These are phyloP conservation scores for Oligophagozyma castellii DNA, from an alignment of 1,139 yeast genomes.

Conservation along the genomic window DNA sequence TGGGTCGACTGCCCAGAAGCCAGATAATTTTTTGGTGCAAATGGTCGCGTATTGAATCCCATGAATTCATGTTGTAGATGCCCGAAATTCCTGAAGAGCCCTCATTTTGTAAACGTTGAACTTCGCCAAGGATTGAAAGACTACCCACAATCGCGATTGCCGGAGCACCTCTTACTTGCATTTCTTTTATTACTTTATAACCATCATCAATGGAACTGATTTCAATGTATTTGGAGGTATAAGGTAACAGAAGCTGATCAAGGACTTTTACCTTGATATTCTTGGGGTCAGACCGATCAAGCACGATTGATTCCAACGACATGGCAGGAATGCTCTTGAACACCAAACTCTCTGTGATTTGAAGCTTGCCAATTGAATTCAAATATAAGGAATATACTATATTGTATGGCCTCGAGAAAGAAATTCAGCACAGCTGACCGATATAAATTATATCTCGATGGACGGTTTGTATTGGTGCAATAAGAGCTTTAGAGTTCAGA, in stretches of 20 bases:
- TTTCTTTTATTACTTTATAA: conserved; percentile 61
- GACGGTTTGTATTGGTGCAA: no score
- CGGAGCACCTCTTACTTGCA: conserved; percentile 98
- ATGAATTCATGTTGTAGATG: conserved; percentile 25
- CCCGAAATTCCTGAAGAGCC: conserved; percentile 16
- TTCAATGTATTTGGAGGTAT: conserved; percentile 52
- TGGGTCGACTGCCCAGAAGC: conserved; percentile 72
- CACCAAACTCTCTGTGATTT: no score
- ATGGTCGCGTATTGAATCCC: conserved; percentile 21
- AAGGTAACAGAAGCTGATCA: conserved; percentile 77
- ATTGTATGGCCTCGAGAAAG: no score
- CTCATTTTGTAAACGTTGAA: conserved; percentile 24
- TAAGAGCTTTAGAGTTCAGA: no score
- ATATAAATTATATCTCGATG: no score
- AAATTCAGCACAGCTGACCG: no score
- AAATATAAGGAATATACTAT: no score
- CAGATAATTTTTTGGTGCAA: conserved; percentile 42
- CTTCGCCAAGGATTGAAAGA: conserved; percentile 65
- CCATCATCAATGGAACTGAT: conserved; percentile 59
- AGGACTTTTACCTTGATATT: conserved; percentile 41
- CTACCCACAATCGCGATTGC: conserved; percentile 96
- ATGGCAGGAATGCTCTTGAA: no score
- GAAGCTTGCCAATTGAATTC: no score
- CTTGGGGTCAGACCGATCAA: conserved; percentile 30
- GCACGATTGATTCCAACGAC: conserved; percentile 55